phyloP scores from a whole-genome alignment of 2,329 filamentous ascomycete species.

The Trichoderma brevicompactum region DNA sequence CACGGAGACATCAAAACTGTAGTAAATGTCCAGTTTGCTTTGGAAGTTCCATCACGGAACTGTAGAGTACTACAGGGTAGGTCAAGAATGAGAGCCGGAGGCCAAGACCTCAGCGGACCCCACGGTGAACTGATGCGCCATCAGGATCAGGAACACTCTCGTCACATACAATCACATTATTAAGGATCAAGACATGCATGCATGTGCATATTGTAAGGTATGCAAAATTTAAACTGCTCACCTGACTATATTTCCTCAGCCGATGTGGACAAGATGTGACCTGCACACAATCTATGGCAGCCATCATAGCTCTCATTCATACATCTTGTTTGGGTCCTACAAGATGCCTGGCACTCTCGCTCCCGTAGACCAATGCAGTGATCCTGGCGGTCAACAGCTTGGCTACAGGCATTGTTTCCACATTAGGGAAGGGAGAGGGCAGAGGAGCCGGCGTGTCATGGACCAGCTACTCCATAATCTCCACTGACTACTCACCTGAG shows the following conservation, averaged over 20 bases:
- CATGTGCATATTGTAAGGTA: too few relatives aligned
- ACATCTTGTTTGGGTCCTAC: neutral
- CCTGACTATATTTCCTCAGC: too few relatives aligned
- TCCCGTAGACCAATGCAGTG: conserved; percentile 41
- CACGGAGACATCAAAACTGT: too few relatives aligned
- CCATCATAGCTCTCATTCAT: too few relatives aligned
- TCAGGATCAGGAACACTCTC: neutral
- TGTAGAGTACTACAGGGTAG: neutral
- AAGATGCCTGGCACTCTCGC: conserved; percentile 23
- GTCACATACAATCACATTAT: conserved; percentile 15
- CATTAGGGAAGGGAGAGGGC: neutral
- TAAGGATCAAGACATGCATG: neutral
- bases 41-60: too few relatives aligned
- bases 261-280: too few relatives aligned
- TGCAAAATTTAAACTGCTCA: too few relatives aligned
- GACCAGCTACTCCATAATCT: neutral
- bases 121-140: neutral
- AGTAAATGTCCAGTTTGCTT: too few relatives aligned
- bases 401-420: neutral
- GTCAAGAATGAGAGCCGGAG: neutral
- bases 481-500: neutral
- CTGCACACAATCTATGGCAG: too few relatives aligned
- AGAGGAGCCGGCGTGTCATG: neutral
- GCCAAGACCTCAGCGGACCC: neutral
- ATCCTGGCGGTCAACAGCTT: conserved; percentile 34